Evolutionary conservation across 208 protist species (phyloP).

Genomic region (Balamuthia mandrillaris): DNA sequence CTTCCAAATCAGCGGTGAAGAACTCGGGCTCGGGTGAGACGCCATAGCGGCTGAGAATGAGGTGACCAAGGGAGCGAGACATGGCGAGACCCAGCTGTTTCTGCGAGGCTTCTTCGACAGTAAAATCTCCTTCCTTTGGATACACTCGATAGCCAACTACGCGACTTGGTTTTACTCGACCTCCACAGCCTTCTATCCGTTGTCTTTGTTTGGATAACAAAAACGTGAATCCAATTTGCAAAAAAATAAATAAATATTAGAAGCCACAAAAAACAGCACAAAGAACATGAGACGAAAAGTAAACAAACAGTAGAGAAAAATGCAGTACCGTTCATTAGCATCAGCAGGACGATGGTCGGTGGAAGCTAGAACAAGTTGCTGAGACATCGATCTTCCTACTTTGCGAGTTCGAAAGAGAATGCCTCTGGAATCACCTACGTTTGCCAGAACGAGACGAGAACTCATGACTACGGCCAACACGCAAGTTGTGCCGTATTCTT

Average conservation of each 20-base stretch:
- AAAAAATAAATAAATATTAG: no score
- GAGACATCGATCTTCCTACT: neutral
- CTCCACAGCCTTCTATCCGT: no score
- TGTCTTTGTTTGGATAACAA: no score
- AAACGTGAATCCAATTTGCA: no score
- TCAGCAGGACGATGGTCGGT: no score
- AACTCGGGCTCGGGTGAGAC: neutral
- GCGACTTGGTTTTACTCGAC: no score
- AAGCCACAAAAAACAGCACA: no score
- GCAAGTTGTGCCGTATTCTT: conserved; percentile 33
- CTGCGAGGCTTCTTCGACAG: neutral
- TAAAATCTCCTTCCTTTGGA: neutral
- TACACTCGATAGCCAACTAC: no score
- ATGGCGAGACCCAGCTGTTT: conserved; percentile 30
- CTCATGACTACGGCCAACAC: neutral
- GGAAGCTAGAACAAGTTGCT: neutral
- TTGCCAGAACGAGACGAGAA: neutral
- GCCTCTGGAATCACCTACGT: conserved; percentile 30
- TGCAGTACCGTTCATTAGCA: no score
- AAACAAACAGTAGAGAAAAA: no score
- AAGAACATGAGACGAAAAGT: no score
- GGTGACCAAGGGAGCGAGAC: neutral
- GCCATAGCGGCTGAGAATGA: neutral
- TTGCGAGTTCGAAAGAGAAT: conserved; percentile 5
- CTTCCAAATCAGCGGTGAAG: neutral